phyloP scores from a whole-genome alignment of 441 rosid species.

The Aleurites moluccanus region DNA sequence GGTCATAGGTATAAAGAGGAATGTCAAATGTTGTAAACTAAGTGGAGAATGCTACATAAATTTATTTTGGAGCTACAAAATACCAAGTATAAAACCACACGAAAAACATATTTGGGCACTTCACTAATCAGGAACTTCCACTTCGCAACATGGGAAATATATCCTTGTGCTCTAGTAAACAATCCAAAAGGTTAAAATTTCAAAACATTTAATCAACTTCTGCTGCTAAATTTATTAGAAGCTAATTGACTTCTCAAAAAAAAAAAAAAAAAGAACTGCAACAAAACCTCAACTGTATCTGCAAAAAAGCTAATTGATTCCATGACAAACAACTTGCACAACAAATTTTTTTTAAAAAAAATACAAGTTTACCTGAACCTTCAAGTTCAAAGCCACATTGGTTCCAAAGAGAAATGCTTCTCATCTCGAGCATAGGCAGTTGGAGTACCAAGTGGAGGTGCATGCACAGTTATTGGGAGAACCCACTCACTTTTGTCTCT shows the following conservation, averaged over 20 bases:
- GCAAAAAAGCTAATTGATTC: background rate
- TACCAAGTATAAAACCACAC: background rate
- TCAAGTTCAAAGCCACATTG: conserved; percentile 68
- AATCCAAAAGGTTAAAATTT: background rate
- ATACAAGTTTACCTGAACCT: conserved; percentile 16
- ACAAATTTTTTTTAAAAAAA: background rate
- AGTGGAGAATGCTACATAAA: background rate
- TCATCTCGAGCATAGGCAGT: conserved; percentile 53
- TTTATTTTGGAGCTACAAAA: background rate
- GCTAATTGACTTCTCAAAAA: background rate
- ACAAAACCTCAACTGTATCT: background rate
- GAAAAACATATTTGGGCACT: background rate
- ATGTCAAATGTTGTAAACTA: background rate
- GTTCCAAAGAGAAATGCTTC: conserved; percentile 63
- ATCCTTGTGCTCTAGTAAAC: background rate
- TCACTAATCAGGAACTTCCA: background rate
- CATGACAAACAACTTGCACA: background rate
- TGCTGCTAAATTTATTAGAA: background rate
- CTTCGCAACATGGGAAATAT: background rate
- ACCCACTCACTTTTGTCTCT: conserved; percentile 90
- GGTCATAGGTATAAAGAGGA: background rate
- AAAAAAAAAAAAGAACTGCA: too few relatives aligned
- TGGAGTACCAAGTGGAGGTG: conserved; percentile 67
- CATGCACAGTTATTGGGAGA: conserved; percentile 90
- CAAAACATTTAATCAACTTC: background rate